phyloP scores from a whole-genome alignment of 495 filamentous ascomycete species.

The Aspergillus saccharolyticus region DNA sequence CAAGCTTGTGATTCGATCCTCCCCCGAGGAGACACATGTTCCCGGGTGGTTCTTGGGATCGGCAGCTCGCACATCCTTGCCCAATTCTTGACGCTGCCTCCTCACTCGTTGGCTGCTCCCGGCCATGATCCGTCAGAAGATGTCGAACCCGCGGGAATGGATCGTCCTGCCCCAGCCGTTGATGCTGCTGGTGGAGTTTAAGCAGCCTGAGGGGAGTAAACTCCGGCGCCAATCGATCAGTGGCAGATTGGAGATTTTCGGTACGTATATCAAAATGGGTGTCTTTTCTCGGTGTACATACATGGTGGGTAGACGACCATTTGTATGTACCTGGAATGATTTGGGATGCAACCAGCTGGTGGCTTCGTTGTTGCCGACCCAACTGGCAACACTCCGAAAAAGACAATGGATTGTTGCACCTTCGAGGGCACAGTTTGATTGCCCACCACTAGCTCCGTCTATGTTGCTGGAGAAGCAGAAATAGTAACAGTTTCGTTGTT shows the following conservation, averaged over 20 bases:
- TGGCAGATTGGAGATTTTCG: neutral
- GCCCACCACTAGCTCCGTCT: neutral
- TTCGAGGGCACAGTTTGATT: neutral
- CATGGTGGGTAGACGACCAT: too few species aligned
- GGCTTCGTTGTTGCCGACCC: neutral
- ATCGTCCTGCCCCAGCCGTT: conserved; percentile 29
- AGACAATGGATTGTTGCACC: neutral
- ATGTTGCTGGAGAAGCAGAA: too few species aligned
- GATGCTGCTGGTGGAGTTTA: conserved; percentile 9
- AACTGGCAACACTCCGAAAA: neutral
- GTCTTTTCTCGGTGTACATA: neutral
- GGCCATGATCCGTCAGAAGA: conserved; percentile 25
- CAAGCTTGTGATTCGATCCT: conserved; percentile 8
- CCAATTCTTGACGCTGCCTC: conserved; percentile 25
- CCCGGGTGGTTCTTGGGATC: conserved; percentile 23
- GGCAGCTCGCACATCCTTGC: conserved; percentile 25
- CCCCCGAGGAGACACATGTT: conserved; percentile 2
- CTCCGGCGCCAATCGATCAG: conserved; percentile 1
- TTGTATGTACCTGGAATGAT: conserved; percentile 1
- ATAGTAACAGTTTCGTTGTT: too few species aligned
- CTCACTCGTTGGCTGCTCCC: conserved; percentile 14
- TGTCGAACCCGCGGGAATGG: conserved; percentile 27
- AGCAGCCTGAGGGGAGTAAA: neutral
- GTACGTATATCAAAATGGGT: neutral
- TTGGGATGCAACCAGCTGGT: neutral